These are phyloP conservation scores for Hyphopichia buzzinii DNA, from an alignment of 1,139 yeast species.

Conservation along the genomic window DNA sequence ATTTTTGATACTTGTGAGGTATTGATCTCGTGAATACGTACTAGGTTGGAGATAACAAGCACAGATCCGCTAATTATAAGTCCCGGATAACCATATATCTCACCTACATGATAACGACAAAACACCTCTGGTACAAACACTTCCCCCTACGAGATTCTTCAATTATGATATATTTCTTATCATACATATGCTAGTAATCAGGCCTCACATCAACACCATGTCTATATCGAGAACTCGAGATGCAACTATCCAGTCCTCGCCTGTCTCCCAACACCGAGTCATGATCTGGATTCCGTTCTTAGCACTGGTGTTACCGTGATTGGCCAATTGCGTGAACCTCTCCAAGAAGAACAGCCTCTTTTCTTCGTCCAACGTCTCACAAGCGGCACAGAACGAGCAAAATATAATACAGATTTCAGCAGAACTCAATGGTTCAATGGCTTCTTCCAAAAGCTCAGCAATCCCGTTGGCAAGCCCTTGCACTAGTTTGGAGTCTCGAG, in stretches of 20 bases:
- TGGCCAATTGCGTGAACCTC: conserved; percentile 37
- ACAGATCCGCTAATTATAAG: no score
- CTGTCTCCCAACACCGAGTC: conserved; percentile 56
- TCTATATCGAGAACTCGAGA: conserved; percentile 45
- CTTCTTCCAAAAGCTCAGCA: conserved; percentile 27
- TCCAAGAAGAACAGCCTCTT: conserved; percentile 33
- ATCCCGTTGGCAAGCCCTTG: conserved; percentile 49
- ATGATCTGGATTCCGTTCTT: conserved; percentile 47
- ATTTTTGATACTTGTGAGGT: no score
- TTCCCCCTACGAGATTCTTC: no score
- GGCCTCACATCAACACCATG: conserved; percentile 17
- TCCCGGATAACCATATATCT: no score
- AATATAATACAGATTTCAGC: conserved; percentile 57
- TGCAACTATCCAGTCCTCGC: conserved; percentile 56
- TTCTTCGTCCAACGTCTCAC: conserved; percentile 46
- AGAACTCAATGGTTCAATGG: conserved; percentile 46
- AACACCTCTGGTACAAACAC: no score
- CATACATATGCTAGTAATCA: no score
- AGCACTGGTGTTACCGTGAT: conserved; percentile 51
- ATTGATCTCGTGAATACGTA: no score
- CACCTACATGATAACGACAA: no score
- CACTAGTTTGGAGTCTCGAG: conserved; percentile 43
- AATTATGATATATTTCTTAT: no score
- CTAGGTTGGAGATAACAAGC: no score
- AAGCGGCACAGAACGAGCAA: conserved; percentile 57